Evolutionary conservation across 176 grass and related monocot genomes (phyloP), one percentile per base, ranked within the genome.

Genomic region (Themeda triandra): DNA sequence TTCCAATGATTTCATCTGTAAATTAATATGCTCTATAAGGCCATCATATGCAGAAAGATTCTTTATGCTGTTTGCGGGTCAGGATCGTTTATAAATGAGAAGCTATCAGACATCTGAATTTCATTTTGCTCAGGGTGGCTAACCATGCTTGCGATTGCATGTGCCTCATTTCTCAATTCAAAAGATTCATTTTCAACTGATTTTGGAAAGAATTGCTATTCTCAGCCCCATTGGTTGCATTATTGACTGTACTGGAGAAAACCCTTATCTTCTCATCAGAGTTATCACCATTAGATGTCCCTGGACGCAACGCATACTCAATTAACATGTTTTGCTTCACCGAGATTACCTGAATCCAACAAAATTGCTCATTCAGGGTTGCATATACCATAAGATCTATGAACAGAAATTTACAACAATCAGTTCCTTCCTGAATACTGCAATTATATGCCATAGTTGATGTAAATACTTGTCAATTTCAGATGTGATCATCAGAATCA

Each of bases 291-390:
- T 53, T 59, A 41, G 74, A 13, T 23, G 25, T 83, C 76, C 74
- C 75, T 74, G 85, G 80, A 71, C 65, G 75, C 85, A 90, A 88
- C 4, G 87, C 81, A 6, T 83, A 84, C 54, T 90, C 89, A 69
- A 98, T 98, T 83, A 98, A 87, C 85, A 93, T 90, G 76, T 85
- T 95, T 82, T 98, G 90, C 83, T 98, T 95, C 71, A 92, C 46
- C 1, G 91, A 95, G 89, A 98, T 98, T 36, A 83, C 93, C 96
- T 94, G 91, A 49, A 89, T 85, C 75, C 42, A 84, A 67, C 21
- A 90, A 79, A 90, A 17, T 59, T 23, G 9, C 8, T 24, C 77
- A 78, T 41, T 81, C 64, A 53, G 45, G 15, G 23, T 75, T 31
- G 45, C 30, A 18, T 2, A 23, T 12, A 46, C 68, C 31, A 59